A percentile compares a stretch with the other conserved stretches of the same genome.
Conservation (phyloP, 1,284 basidiomycete genomes). For the Naganishia albida region DNA sequence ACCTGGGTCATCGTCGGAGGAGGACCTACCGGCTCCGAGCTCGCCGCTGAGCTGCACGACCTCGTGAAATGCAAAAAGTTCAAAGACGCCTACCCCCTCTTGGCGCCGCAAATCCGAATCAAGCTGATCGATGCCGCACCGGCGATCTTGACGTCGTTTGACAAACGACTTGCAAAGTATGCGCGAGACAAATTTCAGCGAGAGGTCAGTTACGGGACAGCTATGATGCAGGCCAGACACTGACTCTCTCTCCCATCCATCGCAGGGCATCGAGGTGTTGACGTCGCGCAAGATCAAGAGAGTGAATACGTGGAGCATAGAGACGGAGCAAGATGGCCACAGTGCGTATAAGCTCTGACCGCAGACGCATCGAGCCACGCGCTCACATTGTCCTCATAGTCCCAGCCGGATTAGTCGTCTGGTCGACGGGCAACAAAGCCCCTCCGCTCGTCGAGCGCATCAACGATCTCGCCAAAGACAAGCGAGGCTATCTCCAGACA, state of each 20-base stretch:
- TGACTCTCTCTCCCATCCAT: background rate
- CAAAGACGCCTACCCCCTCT: conserved; percentile 61
- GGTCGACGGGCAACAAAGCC: conserved; percentile 33
- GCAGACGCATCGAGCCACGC: background rate
- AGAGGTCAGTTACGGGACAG: conserved; percentile 18
- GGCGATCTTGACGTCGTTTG: conserved; percentile 76
- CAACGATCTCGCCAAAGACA: conserved; percentile 24
- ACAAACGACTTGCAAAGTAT: conserved; percentile 59
- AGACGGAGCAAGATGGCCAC: conserved; percentile 33
- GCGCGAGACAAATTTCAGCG: conserved; percentile 31
- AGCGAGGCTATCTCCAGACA: conserved; percentile 5
- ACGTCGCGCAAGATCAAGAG: conserved; percentile 28
- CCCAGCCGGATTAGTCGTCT: conserved; percentile 30
- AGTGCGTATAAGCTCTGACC: conserved; percentile 8
- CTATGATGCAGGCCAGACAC: background rate
- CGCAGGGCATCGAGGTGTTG: conserved; percentile 31
- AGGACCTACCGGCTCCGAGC: conserved; percentile 68
- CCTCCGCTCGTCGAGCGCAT: conserved; percentile 6
- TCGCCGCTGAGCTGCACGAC: conserved; percentile 81
- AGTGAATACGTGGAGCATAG: conserved; percentile 27
- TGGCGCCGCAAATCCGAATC: conserved; percentile 67
- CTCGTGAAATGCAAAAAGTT: conserved; percentile 49
- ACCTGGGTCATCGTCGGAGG: conserved; percentile 77
- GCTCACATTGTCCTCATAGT: conserved; percentile 1
- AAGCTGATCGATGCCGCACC: conserved; percentile 78